Conservation (phyloP, 208 protist species). For the Leishmania major region DNA sequence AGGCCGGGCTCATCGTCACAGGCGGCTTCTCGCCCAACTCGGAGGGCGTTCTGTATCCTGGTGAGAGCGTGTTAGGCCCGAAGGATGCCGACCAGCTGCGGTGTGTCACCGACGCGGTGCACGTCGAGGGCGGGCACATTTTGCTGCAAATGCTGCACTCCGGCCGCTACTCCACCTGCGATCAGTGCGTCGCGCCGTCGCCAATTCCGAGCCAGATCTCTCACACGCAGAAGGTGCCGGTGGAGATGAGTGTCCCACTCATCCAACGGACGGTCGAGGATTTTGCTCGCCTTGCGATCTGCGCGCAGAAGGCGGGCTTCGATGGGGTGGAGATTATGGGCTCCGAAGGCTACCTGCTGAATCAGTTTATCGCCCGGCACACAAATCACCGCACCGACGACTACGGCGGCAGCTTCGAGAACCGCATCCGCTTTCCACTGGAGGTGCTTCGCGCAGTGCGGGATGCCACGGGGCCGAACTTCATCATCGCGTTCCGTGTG, state of each 20-base stretch:
- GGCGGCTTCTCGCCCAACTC: constrained; percentile 87
- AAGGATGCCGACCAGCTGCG: constrained; percentile 62
- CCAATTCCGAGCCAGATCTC: constrained; percentile 60
- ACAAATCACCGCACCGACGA: constrained; percentile 91
- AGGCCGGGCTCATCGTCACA: constrained; percentile 89
- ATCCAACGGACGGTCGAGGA: constrained; percentile 86
- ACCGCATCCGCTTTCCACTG: constrained; percentile 83
- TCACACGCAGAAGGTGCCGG: constrained; percentile 55
- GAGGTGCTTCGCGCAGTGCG: constrained; percentile 82
- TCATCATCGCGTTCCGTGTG: constrained; percentile 92
- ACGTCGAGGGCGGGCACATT: constrained; percentile 87
- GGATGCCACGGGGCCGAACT: constrained; percentile 54
- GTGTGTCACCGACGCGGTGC: constrained; percentile 86
- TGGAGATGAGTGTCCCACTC: constrained; percentile 57
- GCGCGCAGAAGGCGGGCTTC: constrained; percentile 93
- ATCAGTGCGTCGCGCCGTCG: constrained; percentile 59
- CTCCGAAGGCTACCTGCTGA: constrained; percentile 93
- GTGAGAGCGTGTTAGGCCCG: constrained; percentile 70
- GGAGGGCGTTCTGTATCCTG: constrained; percentile 70
- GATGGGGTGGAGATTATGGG: constrained; percentile 96
- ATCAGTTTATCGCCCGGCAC: constrained; percentile 90
- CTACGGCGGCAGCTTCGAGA: constrained; percentile 79
- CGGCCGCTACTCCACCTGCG: constrained; percentile 71
- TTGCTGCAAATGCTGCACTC: constrained; percentile 93
- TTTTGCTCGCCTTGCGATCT: constrained; percentile 73